Percentiles rank a stretch among this genome's conserved stretches.
Evolutionary conservation across 176 grass and related monocot species (phyloP).

Genomic region (Chloris gayana): DNA sequence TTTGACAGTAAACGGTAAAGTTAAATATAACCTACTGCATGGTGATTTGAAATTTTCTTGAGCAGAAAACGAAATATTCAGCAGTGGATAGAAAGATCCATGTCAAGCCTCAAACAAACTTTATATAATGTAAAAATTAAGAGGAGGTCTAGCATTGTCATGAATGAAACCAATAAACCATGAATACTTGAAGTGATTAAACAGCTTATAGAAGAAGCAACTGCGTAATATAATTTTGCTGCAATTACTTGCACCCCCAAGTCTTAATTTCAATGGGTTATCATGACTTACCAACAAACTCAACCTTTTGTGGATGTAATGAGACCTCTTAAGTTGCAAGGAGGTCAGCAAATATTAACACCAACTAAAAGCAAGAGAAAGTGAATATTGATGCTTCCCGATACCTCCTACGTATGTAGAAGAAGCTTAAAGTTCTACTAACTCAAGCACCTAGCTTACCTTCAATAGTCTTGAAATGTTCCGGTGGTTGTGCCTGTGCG

Average conservation of each 20-base stretch:
- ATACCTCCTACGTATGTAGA: neutral
- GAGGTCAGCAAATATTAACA: neutral
- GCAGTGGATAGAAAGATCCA: neutral
- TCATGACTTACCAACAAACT: neutral
- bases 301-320: neutral
- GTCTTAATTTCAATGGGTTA: constrained; percentile 7
- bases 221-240: neutral
- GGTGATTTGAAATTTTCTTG: neutral
- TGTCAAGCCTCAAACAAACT: neutral
- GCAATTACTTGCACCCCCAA: neutral
- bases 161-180: neutral
- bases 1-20: neutral
- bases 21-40: neutral
- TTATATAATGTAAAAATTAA: neutral
- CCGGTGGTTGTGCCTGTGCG: neutral
- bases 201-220: constrained; percentile 16
- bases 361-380: neutral
- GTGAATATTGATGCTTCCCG: neutral
- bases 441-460: constrained; percentile 27
- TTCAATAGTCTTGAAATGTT: constrained; percentile 25
- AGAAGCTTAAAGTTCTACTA: neutral
- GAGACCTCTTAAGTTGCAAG: neutral
- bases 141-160: neutral
- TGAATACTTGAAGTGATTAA: neutral
- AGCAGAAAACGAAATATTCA: neutral